phyloP scores from a whole-genome alignment of 2,329 filamentous ascomycete species.

The Phyllosticta citribraziliensis region DNA sequence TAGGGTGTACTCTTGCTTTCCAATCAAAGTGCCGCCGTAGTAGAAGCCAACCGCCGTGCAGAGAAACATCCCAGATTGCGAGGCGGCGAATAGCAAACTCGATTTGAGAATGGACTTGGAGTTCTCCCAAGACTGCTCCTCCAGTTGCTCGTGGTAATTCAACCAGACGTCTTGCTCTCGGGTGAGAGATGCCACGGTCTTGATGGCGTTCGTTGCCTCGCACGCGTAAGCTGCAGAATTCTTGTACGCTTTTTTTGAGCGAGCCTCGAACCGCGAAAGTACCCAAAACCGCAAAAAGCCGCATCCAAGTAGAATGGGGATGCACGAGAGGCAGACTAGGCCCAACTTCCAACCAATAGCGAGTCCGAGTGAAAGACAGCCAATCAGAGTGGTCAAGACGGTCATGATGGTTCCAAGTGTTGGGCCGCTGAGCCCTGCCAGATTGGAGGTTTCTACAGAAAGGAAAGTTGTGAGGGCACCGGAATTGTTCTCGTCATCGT shows the following conservation, averaged over 20 bases:
- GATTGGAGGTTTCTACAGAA: slow-evolving; percentile 79
- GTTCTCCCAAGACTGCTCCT: slow-evolving; percentile 55
- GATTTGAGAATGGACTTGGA: slow-evolving; percentile 67
- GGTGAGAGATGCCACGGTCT: slow-evolving; percentile 84
- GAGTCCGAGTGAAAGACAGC: slow-evolving; percentile 60
- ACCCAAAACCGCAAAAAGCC: slow-evolving; percentile 86
- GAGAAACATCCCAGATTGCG: slow-evolving; percentile 74
- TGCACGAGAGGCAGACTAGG: slow-evolving; percentile 67
- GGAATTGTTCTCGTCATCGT: slow-evolving; percentile 77
- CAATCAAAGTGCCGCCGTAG: slow-evolving; percentile 76
- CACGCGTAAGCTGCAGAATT: slow-evolving; percentile 78
- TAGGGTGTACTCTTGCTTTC: slow-evolving; percentile 56
- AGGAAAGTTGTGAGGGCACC: slow-evolving; percentile 80
- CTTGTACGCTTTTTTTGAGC: slow-evolving; percentile 71
- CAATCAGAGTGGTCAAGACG: slow-evolving; percentile 68
- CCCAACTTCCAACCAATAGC: slow-evolving; percentile 80
- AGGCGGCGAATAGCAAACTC: slow-evolving; percentile 69
- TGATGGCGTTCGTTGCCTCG: slow-evolving; percentile 87
- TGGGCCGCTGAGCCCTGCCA: slow-evolving; percentile 77
- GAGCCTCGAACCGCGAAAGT: slow-evolving; percentile 66
- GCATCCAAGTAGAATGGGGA: slow-evolving; percentile 67
- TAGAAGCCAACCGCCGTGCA: slow-evolving; percentile 76
- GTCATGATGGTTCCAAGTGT: slow-evolving; percentile 81
- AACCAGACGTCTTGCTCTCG: slow-evolving; percentile 71
- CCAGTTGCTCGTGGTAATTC: slow-evolving; percentile 60